Evolutionary conservation across 176 grass and related monocot genomes (phyloP).

Genomic region (Phoenix roebelenii): DNA sequence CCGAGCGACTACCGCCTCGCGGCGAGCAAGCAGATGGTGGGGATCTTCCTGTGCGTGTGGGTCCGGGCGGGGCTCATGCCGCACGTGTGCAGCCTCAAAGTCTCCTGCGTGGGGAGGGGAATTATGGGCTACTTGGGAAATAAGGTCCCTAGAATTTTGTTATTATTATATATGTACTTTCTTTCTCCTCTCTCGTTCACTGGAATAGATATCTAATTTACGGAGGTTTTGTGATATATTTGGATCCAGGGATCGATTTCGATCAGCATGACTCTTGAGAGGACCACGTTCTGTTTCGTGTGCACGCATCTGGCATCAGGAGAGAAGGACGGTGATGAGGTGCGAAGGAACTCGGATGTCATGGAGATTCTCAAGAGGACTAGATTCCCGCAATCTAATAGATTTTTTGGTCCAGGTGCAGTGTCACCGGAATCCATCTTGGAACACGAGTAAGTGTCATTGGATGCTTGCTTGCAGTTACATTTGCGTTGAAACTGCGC

Average conservation of each 20-base stretch:
- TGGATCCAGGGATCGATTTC: slow-evolving; percentile 56
- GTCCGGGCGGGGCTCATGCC: slow-evolving; percentile 35
- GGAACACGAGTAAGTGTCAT: slow-evolving; percentile 62
- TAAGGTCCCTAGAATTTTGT: slow-evolving; percentile 32
- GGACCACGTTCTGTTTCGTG: slow-evolving; percentile 67
- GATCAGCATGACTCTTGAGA: slow-evolving; percentile 59
- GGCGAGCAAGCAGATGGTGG: slow-evolving; percentile 88
- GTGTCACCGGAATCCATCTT: slow-evolving; percentile 60
- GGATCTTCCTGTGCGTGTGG: slow-evolving; percentile 91
- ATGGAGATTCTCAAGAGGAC: slow-evolving; percentile 70
- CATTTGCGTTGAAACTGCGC: no score
- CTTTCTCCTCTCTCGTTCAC: no score
- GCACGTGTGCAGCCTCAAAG: slow-evolving; percentile 34
- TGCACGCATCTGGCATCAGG: slow-evolving; percentile 90
- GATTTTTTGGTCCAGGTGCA: background rate
- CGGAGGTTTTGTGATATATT: no score
- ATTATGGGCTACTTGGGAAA: slow-evolving; percentile 98
- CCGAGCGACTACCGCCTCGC: slow-evolving; percentile 28
- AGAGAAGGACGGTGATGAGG: slow-evolving; percentile 84
- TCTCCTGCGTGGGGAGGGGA: slow-evolving; percentile 61
- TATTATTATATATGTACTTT: no score
- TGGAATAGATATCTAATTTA: no score
- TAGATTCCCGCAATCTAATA: slow-evolving; percentile 27
- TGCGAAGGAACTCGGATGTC: slow-evolving; percentile 65
- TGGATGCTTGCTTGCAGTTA: background rate